Base-by-base conservation (phyloP, 2,329 filamentous ascomycete species). In the Sclerotinia trifoliorum region DNA sequence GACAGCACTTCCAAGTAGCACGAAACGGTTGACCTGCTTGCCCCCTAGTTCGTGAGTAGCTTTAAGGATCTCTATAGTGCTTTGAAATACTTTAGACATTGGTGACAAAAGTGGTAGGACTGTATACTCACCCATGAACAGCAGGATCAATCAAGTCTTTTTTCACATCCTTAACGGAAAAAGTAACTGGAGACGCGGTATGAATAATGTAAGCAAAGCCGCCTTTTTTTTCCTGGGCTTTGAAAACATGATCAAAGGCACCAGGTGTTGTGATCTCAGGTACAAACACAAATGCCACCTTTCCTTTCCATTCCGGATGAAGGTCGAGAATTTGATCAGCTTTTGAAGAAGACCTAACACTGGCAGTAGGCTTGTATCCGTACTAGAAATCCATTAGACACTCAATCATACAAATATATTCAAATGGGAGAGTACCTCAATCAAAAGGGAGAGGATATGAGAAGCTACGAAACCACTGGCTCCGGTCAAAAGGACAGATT, bases 31-130 rank as follows among this genome's bases (percentile, higher is more conserved):
- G 35, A 75, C 72, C 70, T 69, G 81, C 79, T 17, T 78, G 73
- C 63, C 81, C 68, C 84, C 75, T 76, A 85, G 71, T 70, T 82
- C 81, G 74, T 89, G 87, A 71, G 94, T 83, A 26, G 91, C 88
- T 71, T 88, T 85, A 49, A 91, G 88, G 67, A 95, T 86, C 42
- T 89, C 89, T 72, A 88, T 91, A 1, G 85, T 86, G 72, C 85
- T 70, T 68, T 46, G 8, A 32, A 26, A 19, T 19, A 69, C 7
- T 57, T 70, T 35, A 69, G 61, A 29, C 15, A 29, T 29, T 24
- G 29, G 13, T 29, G 4, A 21, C 15, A 63, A n/a, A 10, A 48
- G 3, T 32, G 32, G 26, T n/a, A 32, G 15, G 13, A 42, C 26
- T 29, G 29, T 44, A n/a, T n/a, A 49, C 44, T 51, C 44, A 70